Evolutionary conservation across 805 yeast genomes (phyloP).

Genomic region (Hanseniaspora meyeri): DNA sequence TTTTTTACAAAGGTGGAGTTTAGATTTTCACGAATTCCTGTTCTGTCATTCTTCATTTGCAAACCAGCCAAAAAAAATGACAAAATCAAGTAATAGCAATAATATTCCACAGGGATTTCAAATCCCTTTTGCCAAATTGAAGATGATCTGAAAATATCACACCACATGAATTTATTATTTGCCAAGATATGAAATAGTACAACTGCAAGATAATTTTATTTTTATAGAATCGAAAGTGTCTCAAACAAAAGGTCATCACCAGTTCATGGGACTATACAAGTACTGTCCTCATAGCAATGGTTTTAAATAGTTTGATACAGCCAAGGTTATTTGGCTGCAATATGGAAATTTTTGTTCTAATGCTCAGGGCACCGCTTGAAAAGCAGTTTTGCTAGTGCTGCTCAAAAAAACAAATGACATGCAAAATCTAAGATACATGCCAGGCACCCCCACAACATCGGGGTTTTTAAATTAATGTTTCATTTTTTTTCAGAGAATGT

Average conservation of each 20-base stretch:
- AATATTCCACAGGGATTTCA: background rate
- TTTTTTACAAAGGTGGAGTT: too few relatives aligned
- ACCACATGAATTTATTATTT: too few relatives aligned
- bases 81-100: too few relatives aligned
- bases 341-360: background rate
- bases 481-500: too few relatives aligned
- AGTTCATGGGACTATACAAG: slow-evolving; percentile 58
- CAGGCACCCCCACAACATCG: background rate
- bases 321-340: background rate
- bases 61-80: too few relatives aligned
- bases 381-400: background rate
- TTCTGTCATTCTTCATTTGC: too few relatives aligned
- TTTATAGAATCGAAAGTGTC: slow-evolving; percentile 35
- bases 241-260: slow-evolving; percentile 92
- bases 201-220: too few relatives aligned
- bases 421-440: background rate
- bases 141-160: background rate
- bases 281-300: slow-evolving; percentile 61
- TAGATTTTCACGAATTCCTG: too few relatives aligned
- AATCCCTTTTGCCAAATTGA: background rate
- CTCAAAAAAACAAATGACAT: background rate
- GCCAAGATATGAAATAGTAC: too few relatives aligned
- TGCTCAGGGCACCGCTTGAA: background rate
- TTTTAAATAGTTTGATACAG: slow-evolving; percentile 45
- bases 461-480: background rate